These are phyloP conservation scores for Yarrowia galli DNA, from an alignment of 1,139 yeast genomes.

Conservation along the genomic window DNA sequence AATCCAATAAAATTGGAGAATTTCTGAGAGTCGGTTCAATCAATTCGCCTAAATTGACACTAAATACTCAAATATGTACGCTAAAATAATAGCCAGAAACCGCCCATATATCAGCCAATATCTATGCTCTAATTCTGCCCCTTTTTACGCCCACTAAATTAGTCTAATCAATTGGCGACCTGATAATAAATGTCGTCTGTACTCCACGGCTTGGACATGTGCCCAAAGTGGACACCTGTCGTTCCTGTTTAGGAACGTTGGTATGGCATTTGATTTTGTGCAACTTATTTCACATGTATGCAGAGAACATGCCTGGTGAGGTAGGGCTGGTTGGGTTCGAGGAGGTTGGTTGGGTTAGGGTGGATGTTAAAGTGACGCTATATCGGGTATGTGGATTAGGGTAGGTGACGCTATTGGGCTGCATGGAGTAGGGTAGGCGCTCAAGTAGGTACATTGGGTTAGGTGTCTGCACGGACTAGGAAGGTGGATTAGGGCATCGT, in stretches of 20 bases:
- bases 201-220: not conserved
- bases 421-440: not conserved
- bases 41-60: no score
- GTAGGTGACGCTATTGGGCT: not conserved
- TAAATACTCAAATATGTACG: no score
- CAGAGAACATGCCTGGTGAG: not conserved
- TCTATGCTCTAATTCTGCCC: not conserved
- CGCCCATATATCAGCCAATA: not conserved
- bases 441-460: not conserved
- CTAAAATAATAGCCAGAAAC: no score
- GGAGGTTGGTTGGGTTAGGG: not conserved
- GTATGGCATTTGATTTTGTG: not conserved
- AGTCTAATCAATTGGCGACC: not conserved
- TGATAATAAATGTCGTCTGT: not conserved
- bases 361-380: no score
- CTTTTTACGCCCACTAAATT: not conserved
- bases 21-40: not conserved
- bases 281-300: conserved; percentile 16
- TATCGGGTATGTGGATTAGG: not conserved
- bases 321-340: not conserved
- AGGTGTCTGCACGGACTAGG: no score
- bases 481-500: no score
- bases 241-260: not conserved
- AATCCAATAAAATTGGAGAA: not conserved
- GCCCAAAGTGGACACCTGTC: conserved; percentile 18